Evolutionary conservation across 805 yeast species (phyloP).

Genomic region (Metschnikowia anglica): DNA sequence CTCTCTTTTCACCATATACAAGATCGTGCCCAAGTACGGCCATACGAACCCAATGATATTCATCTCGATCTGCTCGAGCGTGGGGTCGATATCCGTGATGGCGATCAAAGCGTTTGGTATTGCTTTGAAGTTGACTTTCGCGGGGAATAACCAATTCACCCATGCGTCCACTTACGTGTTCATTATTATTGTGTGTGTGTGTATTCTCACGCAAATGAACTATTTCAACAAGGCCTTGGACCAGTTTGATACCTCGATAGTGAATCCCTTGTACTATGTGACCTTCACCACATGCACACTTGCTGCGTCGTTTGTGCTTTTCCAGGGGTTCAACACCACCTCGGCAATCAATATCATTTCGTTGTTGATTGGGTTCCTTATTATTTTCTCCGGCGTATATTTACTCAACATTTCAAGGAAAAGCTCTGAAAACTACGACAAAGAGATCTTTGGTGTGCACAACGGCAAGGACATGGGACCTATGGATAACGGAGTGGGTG

Average conservation of each 20-base stretch:
- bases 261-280: conserved; percentile 87
- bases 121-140: conserved; percentile 78
- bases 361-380: conserved; percentile 77
- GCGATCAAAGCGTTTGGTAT: conserved; percentile 91
- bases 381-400: conserved; percentile 85
- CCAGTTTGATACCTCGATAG: conserved; percentile 89
- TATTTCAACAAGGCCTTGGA: conserved; percentile 91
- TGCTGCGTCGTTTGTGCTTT: conserved; percentile 80
- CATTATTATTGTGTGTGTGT: conserved; percentile 70
- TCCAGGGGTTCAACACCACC: conserved; percentile 84
- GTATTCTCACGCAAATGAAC: conserved; percentile 90
- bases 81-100: conserved; percentile 89
- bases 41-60: conserved; percentile 82
- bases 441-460: conserved; percentile 64
- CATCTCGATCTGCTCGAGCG: conserved; percentile 84
- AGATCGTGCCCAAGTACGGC: conserved; percentile 79
- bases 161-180: conserved; percentile 83
- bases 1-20: conserved; percentile 76
- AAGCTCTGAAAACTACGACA: conserved; percentile 48
- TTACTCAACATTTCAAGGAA: conserved; percentile 75
- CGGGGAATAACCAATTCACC: conserved; percentile 85
- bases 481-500: conserved; percentile 79
- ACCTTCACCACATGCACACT: conserved; percentile 88
- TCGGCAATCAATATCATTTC: conserved; percentile 78
- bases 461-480: conserved; percentile 55